Conservation (phyloP, 129 eudicot genomes). For the Artemisia tridentata region DNA sequence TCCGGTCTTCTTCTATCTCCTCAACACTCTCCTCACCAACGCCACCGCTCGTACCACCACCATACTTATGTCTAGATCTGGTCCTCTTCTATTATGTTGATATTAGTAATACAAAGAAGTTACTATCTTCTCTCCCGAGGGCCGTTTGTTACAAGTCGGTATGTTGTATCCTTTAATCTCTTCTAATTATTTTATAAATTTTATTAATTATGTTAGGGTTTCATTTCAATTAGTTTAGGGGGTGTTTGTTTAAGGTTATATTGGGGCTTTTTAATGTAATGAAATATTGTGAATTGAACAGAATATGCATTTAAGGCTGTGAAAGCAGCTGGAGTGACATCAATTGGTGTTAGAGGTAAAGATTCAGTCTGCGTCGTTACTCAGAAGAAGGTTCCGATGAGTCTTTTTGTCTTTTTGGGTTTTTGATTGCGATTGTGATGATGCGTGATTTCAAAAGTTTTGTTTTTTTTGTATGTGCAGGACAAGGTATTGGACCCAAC, state of each 20-base stretch:
- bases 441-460: too few relatives aligned
- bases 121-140: conserved; percentile 97
- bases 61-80: too few relatives aligned
- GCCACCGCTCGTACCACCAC: too few relatives aligned
- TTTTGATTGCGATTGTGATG: neutral
- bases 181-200: too few relatives aligned
- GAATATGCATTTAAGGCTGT: conserved; percentile 97
- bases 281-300: conserved; percentile 26
- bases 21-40: too few relatives aligned
- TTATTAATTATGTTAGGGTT: too few relatives aligned
- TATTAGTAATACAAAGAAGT: too few relatives aligned
- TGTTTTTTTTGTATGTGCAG: conserved; percentile 33
- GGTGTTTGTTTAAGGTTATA: too few relatives aligned
- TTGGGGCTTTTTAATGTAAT: conserved; percentile 12
- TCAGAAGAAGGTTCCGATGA: conserved; percentile 95
- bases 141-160: conserved; percentile 99
- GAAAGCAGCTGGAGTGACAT: conserved; percentile 88
- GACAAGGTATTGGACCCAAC: conserved; percentile 96
- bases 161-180: too few relatives aligned
- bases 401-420: conserved; percentile 28
- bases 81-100: too few relatives aligned
- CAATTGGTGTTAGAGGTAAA: conserved; percentile 91
- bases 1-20: too few relatives aligned
- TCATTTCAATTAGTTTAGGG: too few relatives aligned
- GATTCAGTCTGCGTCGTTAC: conserved; percentile 96